Percentiles rank a stretch among this genome's conserved stretches.
These are phyloP conservation scores for Acer negundo DNA, from an alignment of 345 rosid genomes.

Conservation along the genomic window DNA sequence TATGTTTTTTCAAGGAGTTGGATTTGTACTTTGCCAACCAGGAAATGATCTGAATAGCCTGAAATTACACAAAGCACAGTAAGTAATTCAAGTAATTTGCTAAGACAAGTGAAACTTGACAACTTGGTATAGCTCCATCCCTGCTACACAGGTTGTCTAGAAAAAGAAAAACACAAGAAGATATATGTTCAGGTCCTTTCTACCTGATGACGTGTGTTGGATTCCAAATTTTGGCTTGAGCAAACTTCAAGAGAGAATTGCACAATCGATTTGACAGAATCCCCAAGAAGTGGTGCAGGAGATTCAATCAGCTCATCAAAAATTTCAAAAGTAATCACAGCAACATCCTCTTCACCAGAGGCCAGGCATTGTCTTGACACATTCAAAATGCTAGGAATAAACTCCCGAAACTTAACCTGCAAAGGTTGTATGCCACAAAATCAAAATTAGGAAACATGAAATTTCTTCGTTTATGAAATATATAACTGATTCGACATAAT, in stretches of 20 bases:
- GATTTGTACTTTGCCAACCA: constrained; percentile 97
- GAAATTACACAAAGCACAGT: constrained; percentile 34
- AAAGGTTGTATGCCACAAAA: neutral
- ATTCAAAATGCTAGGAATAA: constrained; percentile 94
- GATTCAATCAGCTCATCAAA: constrained; percentile 99
- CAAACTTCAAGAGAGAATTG: constrained; percentile 97
- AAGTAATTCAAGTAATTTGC: constrained; percentile 14
- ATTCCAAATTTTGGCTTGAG: constrained; percentile 79
- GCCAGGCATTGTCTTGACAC: constrained; percentile 92
- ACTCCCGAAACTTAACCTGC: constrained; percentile 96
- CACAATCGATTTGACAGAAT: constrained; percentile 89
- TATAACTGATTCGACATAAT: neutral
- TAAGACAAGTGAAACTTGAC: neutral
- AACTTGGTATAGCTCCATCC: neutral
- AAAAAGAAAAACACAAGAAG: constrained; percentile 7
- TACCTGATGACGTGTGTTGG: constrained; percentile 96
- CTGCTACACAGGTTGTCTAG: neutral
- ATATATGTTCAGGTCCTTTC: constrained; percentile 17
- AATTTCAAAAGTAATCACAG: constrained; percentile 95
- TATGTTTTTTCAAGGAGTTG: constrained; percentile 81
- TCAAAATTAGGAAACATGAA: neutral
- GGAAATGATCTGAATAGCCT: constrained; percentile 98
- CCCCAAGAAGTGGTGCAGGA: constrained; percentile 99
- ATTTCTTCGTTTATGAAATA: neutral
- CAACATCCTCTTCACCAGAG: constrained; percentile 96